Evolutionary conservation across 2,329 filamentous ascomycete genomes (phyloP), one percentile per base, ranked within the genome.

Genomic region (Aspergillus aculeatus): DNA sequence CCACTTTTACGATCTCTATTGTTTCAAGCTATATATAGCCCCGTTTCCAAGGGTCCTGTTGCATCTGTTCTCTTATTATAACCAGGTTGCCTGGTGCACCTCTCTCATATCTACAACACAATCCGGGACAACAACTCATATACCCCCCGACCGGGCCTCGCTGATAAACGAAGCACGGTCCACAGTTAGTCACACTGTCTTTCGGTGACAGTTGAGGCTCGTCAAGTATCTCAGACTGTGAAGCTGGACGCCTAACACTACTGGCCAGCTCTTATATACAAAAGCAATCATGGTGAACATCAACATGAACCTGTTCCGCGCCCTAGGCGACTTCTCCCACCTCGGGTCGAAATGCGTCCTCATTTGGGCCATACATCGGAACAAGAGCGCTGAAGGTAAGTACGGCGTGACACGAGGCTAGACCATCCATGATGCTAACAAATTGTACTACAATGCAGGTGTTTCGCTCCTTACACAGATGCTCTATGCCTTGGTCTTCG

Each of bases 401-500:
- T 59, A 29, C 26, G 5, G 14, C 16, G 16, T 26, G 5, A 31
- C 38, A 21, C 10, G 2, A 29, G 41, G 19, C 61, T 58, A 35
- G 31, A 23, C 21, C 50, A 58, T 53, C 57, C 49, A 44, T 19
- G 24, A 52, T 59, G 24, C 35, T 56, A 52, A 62, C 29, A 31
- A 12, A 53, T 56, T 64, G 47, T 62, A 53, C 50, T 10, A 21
- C 38, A 31, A 47, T 60, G 69, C 66, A 90, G 89, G 93, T 61
- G 90, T 97, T 62, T 96, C 92, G 24, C 87, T 96, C 72, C 91
- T 98, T 70, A 96, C 78, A 1, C 94, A 98, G 77, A 83, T 88
- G 58, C 86, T 97, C 65, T 98, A 98, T 78, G 86, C 89, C 57
- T 75, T 89, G 64, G 93, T 98, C 59, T 98, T 97, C 79, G 82